These are phyloP conservation scores for Macrocystidia cucumis DNA, from an alignment of 1,284 basidiomycete species.

Conservation along the genomic window DNA sequence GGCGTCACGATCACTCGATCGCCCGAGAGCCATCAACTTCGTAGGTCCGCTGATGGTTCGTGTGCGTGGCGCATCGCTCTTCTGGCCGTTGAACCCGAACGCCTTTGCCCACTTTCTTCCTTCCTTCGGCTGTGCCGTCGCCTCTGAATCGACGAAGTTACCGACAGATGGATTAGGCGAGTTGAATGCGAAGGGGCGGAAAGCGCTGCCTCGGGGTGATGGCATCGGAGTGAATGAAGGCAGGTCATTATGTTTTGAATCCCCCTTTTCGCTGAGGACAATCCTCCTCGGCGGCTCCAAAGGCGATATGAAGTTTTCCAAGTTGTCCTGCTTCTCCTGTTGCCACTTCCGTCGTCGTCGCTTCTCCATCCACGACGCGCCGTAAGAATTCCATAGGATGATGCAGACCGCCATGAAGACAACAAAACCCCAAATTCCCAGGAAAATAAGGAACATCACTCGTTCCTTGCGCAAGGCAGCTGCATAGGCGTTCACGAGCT, in stretches of 20 bases:
- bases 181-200: slow-evolving; percentile 29
- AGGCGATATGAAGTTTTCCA: too few species aligned
- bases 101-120: slow-evolving; percentile 44
- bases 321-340: too few species aligned
- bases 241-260: slow-evolving; percentile 17
- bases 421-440: slow-evolving; percentile 74
- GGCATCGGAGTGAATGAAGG: slow-evolving; percentile 45
- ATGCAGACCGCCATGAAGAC: slow-evolving; percentile 63
- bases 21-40: slow-evolving; percentile 35
- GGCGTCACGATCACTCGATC: slow-evolving; percentile 17
- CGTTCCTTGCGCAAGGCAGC: slow-evolving; percentile 71
- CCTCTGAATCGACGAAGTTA: slow-evolving; percentile 16
- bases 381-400: slow-evolving; percentile 63
- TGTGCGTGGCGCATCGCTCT: slow-evolving; percentile 14
- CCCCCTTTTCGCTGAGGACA: slow-evolving; percentile 20
- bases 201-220: slow-evolving; percentile 28
- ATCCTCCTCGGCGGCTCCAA: slow-evolving; percentile 13
- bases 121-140: slow-evolving; percentile 9
- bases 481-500: slow-evolving; percentile 69
- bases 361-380: slow-evolving; percentile 35
- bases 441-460: slow-evolving; percentile 75
- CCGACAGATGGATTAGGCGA: too few species aligned
- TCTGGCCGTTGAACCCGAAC: slow-evolving; percentile 36
- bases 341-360: slow-evolving; percentile 45
- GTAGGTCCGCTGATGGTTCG: slow-evolving; percentile 26